These are phyloP conservation scores for Caloboletus firmus DNA, from an alignment of 1,284 basidiomycete genomes.

Conservation along the genomic window DNA sequence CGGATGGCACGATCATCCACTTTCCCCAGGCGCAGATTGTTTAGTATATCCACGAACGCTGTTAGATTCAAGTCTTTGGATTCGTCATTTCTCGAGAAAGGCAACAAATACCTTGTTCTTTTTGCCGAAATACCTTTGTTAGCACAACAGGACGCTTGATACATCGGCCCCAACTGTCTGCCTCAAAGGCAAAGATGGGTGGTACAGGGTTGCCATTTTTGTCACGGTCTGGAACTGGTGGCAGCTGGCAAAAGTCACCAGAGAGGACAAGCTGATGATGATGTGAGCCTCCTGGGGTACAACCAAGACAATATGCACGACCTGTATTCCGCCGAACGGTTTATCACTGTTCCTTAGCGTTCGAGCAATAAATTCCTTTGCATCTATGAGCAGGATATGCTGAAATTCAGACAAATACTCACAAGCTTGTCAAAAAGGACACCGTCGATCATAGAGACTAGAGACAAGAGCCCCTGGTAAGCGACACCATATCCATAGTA, in stretches of 20 bases:
- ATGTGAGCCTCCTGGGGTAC: slow-evolving; percentile 1
- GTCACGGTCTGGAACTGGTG: slow-evolving; percentile 68
- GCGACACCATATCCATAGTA: background rate
- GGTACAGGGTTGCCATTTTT: slow-evolving; percentile 32
- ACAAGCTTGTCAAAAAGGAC: slow-evolving; percentile 86
- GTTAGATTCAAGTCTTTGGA: slow-evolving; percentile 32
- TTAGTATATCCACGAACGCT: slow-evolving; percentile 87
- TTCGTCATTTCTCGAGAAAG: background rate
- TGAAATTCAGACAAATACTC: background rate
- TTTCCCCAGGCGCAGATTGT: slow-evolving; percentile 83
- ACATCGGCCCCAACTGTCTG: slow-evolving; percentile 76
- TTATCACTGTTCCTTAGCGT: slow-evolving; percentile 58
- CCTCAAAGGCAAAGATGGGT: slow-evolving; percentile 84
- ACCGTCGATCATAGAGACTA: slow-evolving; percentile 98
- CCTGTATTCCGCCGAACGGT: slow-evolving; percentile 97
- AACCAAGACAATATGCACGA: slow-evolving; percentile 30
- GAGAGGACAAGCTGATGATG: slow-evolving; percentile 71
- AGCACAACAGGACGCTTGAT: slow-evolving; percentile 83
- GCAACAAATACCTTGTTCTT: slow-evolving; percentile 55
- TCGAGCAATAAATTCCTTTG: slow-evolving; percentile 54
- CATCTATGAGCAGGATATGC: slow-evolving; percentile 4
- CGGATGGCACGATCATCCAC: slow-evolving; percentile 49
- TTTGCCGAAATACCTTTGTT: slow-evolving; percentile 85
- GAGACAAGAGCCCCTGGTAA: slow-evolving; percentile 2
- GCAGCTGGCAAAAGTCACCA: slow-evolving; percentile 97